phyloP scores from a whole-genome alignment of 2,329 filamentous ascomycete genomes.

The Cadophora luteo-olivacea region DNA sequence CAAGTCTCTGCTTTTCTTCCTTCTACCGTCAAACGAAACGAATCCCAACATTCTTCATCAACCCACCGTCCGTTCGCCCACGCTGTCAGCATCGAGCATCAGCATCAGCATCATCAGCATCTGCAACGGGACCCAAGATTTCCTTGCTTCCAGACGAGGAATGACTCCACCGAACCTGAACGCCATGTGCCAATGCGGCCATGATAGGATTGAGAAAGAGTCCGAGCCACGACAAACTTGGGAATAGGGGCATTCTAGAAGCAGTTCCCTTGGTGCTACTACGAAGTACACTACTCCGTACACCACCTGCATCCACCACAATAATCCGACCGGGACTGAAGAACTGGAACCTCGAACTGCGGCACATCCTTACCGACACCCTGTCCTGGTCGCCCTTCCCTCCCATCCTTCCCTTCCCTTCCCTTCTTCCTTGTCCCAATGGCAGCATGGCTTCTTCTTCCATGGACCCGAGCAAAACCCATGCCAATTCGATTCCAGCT shows the following conservation, averaged over 20 bases:
- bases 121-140: background rate
- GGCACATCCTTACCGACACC: background rate
- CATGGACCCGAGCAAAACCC: background rate
- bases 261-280: background rate
- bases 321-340: background rate
- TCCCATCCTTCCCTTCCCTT: background rate
- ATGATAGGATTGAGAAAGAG: background rate
- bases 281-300: background rate
- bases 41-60: background rate
- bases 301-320: background rate
- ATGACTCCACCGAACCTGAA: background rate
- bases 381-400: background rate
- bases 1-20: background rate
- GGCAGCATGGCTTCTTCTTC: background rate
- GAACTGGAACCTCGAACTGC: slow-evolving; percentile 5
- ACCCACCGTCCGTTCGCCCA: background rate
- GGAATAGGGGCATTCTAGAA: slow-evolving; percentile 9
- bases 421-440: background rate
- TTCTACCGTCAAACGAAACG: background rate
- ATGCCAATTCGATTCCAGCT: background rate
- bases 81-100: slow-evolving; percentile 5
- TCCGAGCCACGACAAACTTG: slow-evolving; percentile 14
- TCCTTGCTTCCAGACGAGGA: background rate
- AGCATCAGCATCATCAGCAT: background rate
- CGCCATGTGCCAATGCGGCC: slow-evolving; percentile 1